These are phyloP conservation scores for Psilocybe sp. DNA, from an alignment of 768 basidiomycete genomes.

Conservation along the genomic window DNA sequence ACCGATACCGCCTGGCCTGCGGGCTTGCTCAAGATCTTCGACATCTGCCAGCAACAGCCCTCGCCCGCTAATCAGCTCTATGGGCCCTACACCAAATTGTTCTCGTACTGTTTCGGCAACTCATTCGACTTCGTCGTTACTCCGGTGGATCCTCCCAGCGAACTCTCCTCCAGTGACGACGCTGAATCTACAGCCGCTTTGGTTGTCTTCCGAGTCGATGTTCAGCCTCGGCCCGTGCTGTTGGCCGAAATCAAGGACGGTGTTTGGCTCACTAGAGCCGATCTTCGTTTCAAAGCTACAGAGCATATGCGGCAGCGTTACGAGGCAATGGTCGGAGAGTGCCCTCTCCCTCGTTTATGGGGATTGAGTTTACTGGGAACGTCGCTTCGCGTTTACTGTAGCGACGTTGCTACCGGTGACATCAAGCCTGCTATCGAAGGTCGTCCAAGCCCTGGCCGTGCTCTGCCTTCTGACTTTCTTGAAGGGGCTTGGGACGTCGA, in stretches of 20 bases:
- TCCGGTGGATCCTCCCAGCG: constrained; percentile 24
- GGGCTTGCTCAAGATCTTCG: constrained; percentile 28
- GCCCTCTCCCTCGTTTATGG: constrained; percentile 27
- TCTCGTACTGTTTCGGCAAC: constrained; percentile 30
- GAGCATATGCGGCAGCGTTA: constrained; percentile 26
- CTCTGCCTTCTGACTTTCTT: constrained; percentile 20
- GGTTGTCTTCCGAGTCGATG: constrained; percentile 28
- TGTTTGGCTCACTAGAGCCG: constrained; percentile 20
- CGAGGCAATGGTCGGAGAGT: constrained; percentile 24
- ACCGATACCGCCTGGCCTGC: constrained; percentile 22
- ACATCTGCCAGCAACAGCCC: constrained; percentile 18
- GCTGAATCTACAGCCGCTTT: constrained; percentile 25
- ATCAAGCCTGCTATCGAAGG: constrained; percentile 20
- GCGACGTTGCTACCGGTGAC: constrained; percentile 20
- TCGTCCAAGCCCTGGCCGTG: constrained; percentile 15
- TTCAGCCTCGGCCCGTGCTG: constrained; percentile 26
- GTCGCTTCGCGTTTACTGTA: constrained; percentile 35
- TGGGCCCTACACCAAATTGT: constrained; percentile 36
- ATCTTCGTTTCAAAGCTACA: constrained; percentile 28
- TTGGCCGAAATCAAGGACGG: constrained; percentile 31
- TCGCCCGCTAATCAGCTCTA: constrained; percentile 30
- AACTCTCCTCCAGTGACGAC: constrained; percentile 15
- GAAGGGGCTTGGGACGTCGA: constrained; percentile 29
- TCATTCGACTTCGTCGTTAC: constrained; percentile 21
- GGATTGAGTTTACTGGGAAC: constrained; percentile 34